A percentile compares a stretch with the other conserved stretches of the same genome.
Conservation (phyloP, 495 filamentous ascomycete species). For the Hyaloscypha finlandica region DNA sequence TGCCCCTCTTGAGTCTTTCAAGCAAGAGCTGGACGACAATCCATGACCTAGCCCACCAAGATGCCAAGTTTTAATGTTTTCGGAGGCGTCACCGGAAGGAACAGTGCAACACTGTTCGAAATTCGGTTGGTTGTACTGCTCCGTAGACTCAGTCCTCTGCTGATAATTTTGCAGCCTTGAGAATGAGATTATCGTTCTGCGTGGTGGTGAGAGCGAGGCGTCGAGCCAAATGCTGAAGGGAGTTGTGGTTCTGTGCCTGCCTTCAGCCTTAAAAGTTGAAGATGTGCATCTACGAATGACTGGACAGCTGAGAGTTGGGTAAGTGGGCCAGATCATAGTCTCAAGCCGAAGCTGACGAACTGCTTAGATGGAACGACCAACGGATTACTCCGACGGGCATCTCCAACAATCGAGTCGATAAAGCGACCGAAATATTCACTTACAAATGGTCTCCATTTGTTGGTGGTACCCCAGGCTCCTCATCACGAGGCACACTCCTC, state of each 20-base stretch:
- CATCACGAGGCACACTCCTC: slow-evolving; percentile 57
- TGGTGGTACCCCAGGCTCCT: slow-evolving; percentile 37
- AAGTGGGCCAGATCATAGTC: slow-evolving; percentile 33
- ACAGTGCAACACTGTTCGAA: slow-evolving; percentile 51
- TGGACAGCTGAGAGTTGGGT: slow-evolving; percentile 70
- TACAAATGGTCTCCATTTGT: slow-evolving; percentile 52
- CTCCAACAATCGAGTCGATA: slow-evolving; percentile 49
- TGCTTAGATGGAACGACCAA: slow-evolving; percentile 48
- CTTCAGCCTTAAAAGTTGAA: slow-evolving; percentile 67
- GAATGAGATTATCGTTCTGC: slow-evolving; percentile 76
- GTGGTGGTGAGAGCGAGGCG: slow-evolving; percentile 73
- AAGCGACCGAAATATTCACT: slow-evolving; percentile 43
- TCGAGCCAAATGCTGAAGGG: slow-evolving; percentile 74
- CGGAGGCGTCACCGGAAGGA: slow-evolving; percentile 42
- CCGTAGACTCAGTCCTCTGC: background rate
- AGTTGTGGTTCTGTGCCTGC: slow-evolving; percentile 72
- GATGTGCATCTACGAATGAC: slow-evolving; percentile 71
- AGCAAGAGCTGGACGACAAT: background rate
- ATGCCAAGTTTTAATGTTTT: slow-evolving; percentile 57
- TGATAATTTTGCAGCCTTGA: slow-evolving; percentile 58
- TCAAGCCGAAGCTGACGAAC: background rate
- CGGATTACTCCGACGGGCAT: slow-evolving; percentile 51
- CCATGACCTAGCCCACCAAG: background rate
- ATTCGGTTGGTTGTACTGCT: slow-evolving; percentile 47
- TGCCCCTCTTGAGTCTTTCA: background rate